phyloP scores from a whole-genome alignment of 495 filamentous ascomycete genomes.

The Neurospora pannonica region DNA sequence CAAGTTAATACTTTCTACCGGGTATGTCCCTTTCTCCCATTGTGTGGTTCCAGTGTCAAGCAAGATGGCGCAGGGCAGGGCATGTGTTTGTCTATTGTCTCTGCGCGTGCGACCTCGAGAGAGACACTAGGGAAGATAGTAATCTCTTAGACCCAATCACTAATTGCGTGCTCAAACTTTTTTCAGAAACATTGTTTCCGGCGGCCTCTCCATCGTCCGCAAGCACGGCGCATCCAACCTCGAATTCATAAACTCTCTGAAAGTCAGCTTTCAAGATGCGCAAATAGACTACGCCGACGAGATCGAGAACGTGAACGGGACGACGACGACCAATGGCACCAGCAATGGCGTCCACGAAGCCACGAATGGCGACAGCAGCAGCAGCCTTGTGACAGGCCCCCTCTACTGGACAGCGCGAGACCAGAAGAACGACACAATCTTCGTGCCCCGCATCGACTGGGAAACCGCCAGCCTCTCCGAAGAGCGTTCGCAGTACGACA shows the following conservation, averaged over 20 bases:
- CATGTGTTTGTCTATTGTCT: background rate
- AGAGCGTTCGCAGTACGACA: slow-evolving; percentile 74
- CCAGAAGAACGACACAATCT: slow-evolving; percentile 45
- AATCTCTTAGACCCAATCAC: slow-evolving; percentile 1
- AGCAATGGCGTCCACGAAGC: slow-evolving; percentile 36
- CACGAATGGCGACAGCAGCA: slow-evolving; percentile 29
- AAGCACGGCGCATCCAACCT: slow-evolving; percentile 69
- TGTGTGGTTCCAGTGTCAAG: background rate
- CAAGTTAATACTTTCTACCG: slow-evolving; percentile 82
- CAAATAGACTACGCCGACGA: slow-evolving; percentile 48
- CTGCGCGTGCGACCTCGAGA: background rate
- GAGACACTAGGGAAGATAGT: background rate
- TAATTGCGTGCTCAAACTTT: slow-evolving; percentile 13
- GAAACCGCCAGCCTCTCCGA: slow-evolving; percentile 60
- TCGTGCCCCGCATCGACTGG: slow-evolving; percentile 71
- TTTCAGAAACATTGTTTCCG: slow-evolving; percentile 73
- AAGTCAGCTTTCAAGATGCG: slow-evolving; percentile 65
- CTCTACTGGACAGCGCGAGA: slow-evolving; percentile 53
- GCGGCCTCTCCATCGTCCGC: slow-evolving; percentile 69
- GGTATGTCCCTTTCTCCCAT: slow-evolving; percentile 40
- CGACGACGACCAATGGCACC: slow-evolving; percentile 41
- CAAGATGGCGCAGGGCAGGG: background rate
- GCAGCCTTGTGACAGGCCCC: slow-evolving; percentile 15
- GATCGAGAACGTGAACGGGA: slow-evolving; percentile 22
- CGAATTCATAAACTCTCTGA: slow-evolving; percentile 78